phyloP scores from a whole-genome alignment of 305 asterid genomes.

The Ajuga reptans region DNA sequence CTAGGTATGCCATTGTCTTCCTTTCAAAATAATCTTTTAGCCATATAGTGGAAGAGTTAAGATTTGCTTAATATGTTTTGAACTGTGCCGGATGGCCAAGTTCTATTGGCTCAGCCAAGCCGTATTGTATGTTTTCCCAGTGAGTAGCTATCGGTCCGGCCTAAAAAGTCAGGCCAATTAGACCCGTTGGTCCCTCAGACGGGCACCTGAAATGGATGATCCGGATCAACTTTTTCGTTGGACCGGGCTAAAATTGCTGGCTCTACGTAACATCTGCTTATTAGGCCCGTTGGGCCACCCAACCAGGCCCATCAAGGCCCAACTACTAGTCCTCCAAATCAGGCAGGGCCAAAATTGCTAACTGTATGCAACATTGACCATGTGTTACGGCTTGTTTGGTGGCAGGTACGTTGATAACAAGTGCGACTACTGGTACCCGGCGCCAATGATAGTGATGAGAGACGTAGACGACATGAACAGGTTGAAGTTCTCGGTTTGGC shows the following conservation, averaged over 20 bases:
- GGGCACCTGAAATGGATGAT: no score
- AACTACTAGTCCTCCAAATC: neutral
- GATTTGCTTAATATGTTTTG: no score
- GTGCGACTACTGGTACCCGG: constrained; percentile 69
- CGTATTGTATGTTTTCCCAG: no score
- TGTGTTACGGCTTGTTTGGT: neutral
- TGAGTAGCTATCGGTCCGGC: no score
- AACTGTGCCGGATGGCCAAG: no score
- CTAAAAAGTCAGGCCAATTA: no score
- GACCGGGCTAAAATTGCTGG: no score
- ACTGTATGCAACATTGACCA: neutral
- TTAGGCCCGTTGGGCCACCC: neutral
- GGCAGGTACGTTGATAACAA: constrained; percentile 53
- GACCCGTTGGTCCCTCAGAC: no score
- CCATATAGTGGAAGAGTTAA: no score
- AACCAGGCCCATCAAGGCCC: neutral
- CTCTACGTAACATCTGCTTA: no score
- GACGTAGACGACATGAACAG: constrained; percentile 76
- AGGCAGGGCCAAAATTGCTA: neutral
- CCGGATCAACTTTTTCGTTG: no score
- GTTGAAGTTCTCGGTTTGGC: constrained; percentile 68
- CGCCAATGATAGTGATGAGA: constrained; percentile 60
- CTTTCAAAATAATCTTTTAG: neutral
- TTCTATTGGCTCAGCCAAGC: no score
- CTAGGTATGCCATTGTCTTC: constrained; percentile 34